A percentile compares a stretch with the other conserved stretches of the same genome.
Conservation (phyloP, 805 yeast genomes). For the Metschnikowia kofuensis region DNA sequence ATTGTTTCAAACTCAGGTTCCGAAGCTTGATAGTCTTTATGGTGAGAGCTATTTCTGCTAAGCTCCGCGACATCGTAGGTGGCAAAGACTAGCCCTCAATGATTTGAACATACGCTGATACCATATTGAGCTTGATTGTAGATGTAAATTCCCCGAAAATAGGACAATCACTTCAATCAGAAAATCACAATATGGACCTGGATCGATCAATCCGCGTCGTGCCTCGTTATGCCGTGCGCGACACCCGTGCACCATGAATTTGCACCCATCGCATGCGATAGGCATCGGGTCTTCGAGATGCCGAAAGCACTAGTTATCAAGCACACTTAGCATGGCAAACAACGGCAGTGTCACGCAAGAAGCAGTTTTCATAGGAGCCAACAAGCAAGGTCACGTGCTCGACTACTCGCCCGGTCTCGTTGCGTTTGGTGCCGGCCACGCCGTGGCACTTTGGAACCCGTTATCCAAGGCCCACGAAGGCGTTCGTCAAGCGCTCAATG, state of each 20-base stretch:
- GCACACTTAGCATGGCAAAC: neutral
- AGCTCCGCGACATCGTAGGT: too few relatives aligned
- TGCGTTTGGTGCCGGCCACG: conserved; percentile 71
- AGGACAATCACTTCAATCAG: too few relatives aligned
- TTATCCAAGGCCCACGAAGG: conserved; percentile 41
- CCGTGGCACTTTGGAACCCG: conserved; percentile 71
- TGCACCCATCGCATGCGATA: conserved; percentile 15
- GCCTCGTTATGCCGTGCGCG: neutral
- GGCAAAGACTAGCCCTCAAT: neutral
- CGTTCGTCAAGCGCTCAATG: conserved; percentile 53
- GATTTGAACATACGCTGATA: conserved; percentile 33
- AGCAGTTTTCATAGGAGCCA: conserved; percentile 71
- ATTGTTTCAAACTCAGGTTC: too few relatives aligned
- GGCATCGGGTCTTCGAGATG: neutral
- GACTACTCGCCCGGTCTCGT: conserved; percentile 47
- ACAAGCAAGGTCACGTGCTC: conserved; percentile 58
- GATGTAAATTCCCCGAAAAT: too few relatives aligned
- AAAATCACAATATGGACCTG: too few relatives aligned
- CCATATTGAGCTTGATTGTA: conserved; percentile 20
- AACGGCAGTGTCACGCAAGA: conserved; percentile 28
- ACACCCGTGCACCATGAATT: conserved; percentile 16
- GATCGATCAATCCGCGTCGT: neutral
- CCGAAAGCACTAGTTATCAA: neutral
- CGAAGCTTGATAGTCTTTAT: too few relatives aligned
- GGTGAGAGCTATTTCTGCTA: too few relatives aligned